Base-by-base conservation (phyloP, 2,329 filamentous ascomycete genomes). In the Aspergillus brasiliensis region DNA sequence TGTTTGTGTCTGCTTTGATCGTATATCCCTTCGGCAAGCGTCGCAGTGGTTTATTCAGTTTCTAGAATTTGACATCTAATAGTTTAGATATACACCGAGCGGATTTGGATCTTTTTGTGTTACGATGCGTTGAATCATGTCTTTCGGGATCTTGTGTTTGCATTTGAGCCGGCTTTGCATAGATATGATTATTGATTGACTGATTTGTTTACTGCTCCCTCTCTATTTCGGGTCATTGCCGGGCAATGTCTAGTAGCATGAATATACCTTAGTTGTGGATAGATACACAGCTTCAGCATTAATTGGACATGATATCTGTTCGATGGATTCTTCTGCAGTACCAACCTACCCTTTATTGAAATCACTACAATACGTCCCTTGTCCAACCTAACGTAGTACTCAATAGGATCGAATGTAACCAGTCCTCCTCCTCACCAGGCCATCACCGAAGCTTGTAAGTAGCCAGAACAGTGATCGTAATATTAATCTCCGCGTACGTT, bases 31-130 rank as follows among this genome's bases (percentile, higher is more conserved):
- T 72, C 61, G 75, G 75, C 10, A 77, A 78, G 63, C 66, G 71
- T 57, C 70, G 75, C 63, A 78, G 75, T 67, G 75, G 75, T 5
- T 56, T 77, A 40, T 78, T 78, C 56, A 77, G 74, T 65, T 76
- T 77, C 46, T 66, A 49, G 27, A 28, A 28, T 8, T 34, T 34
- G 31, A 13, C 11, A 15, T 34, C 11, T 34, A 11, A 34, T 34
- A 34, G 5, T 34, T 34, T 13, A 25, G 11, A 44, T 44, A 44
- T 23, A 21, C 19, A 21, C 40, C 46, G 40, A 28, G 25, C 46
- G 25, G 10, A 11, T 31, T 25, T 28, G 44, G 7, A 19, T 28
- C 7, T 19, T 11, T 28, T 31, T 27, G 2, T 28, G 25, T 49
- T 49, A 23, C 2, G 40, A 21, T 44, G 19, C 40, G 19, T 44